Conservation (phyloP, 23 red algal genomes). For the Cyanidiococcus yangmingshanensis region DNA sequence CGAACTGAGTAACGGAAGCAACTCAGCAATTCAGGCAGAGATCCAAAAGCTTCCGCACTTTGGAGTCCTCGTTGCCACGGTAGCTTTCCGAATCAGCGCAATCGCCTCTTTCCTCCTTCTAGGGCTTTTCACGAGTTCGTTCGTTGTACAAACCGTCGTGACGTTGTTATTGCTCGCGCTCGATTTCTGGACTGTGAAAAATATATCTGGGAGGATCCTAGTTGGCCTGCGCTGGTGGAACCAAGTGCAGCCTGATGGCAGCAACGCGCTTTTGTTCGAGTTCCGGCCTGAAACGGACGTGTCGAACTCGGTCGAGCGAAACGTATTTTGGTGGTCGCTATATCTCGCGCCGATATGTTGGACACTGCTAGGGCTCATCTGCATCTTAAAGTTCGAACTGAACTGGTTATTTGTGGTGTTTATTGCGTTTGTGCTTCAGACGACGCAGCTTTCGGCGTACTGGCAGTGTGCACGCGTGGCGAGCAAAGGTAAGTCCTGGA, state of each 20-base stretch:
- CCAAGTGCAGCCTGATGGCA: conserved; percentile 71
- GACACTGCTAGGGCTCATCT: conserved; percentile 75
- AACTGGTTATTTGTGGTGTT: conserved; percentile 73
- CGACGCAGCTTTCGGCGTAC: conserved; percentile 73
- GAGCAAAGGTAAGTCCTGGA: neutral
- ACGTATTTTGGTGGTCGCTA: conserved; percentile 97
- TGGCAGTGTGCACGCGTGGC: conserved; percentile 41
- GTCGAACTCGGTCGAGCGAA: conserved; percentile 56
- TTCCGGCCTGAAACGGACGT: neutral
- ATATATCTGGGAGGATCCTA: conserved; percentile 71
- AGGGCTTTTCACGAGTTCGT: conserved; percentile 60
- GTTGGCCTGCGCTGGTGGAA: conserved; percentile 98
- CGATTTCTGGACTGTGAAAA: conserved; percentile 99
- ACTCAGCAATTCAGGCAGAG: too few relatives aligned
- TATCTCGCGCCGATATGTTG: conserved; percentile 70
- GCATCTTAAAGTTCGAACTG: conserved; percentile 84
- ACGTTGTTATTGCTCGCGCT: conserved; percentile 82
- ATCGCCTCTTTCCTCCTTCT: conserved; percentile 65
- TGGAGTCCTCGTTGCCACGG: neutral
- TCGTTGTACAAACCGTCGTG: conserved; percentile 91
- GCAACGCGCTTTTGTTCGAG: conserved; percentile 8
- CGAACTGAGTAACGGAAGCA: too few relatives aligned
- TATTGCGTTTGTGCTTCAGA: conserved; percentile 60
- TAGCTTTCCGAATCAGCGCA: conserved; percentile 62
- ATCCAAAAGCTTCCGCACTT: too few relatives aligned